A percentile compares a stretch with the other conserved stretches of the same genome.
Evolutionary conservation across 441 rosid genomes (phyloP).

Genomic region (Isatis lusitanica): DNA sequence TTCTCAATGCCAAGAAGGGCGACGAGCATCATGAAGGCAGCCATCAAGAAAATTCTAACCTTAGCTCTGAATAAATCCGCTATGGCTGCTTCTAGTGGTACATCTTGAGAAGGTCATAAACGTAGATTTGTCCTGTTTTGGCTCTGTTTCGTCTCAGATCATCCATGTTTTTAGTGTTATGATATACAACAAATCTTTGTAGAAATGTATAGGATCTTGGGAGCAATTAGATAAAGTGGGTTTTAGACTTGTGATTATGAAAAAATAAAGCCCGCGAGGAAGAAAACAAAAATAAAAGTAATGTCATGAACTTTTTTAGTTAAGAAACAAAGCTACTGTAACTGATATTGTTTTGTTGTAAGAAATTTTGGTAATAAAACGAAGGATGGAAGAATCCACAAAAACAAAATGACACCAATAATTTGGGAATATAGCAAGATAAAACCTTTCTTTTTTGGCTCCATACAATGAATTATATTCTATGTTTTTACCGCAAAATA

Average conservation of each 20-base stretch:
- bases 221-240: slow-evolving; percentile 29
- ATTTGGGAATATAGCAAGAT: too few species aligned
- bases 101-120: slow-evolving; percentile 38
- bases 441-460: too few species aligned
- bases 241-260: slow-evolving; percentile 18
- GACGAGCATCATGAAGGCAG: slow-evolving; percentile 41
- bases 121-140: slow-evolving; percentile 19
- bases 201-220: slow-evolving; percentile 21
- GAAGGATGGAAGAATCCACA: background rate
- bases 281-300: background rate
- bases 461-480: background rate
- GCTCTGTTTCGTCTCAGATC: slow-evolving; percentile 13
- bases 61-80: slow-evolving; percentile 50
- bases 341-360: slow-evolving; percentile 13
- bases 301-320: slow-evolving; percentile 9
- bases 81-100: slow-evolving; percentile 44
- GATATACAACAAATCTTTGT: slow-evolving; percentile 23
- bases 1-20: slow-evolving; percentile 76
- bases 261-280: slow-evolving; percentile 18
- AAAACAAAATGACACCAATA: too few species aligned
- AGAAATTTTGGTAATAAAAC: slow-evolving; percentile 30
- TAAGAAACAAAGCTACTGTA: slow-evolving; percentile 12
- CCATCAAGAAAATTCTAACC: slow-evolving; percentile 54
- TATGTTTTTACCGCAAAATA: too few species aligned
- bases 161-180: slow-evolving; percentile 19